These are phyloP conservation scores for Phaeotremella skinneri DNA, from an alignment of 768 basidiomycete species.

Conservation along the genomic window DNA sequence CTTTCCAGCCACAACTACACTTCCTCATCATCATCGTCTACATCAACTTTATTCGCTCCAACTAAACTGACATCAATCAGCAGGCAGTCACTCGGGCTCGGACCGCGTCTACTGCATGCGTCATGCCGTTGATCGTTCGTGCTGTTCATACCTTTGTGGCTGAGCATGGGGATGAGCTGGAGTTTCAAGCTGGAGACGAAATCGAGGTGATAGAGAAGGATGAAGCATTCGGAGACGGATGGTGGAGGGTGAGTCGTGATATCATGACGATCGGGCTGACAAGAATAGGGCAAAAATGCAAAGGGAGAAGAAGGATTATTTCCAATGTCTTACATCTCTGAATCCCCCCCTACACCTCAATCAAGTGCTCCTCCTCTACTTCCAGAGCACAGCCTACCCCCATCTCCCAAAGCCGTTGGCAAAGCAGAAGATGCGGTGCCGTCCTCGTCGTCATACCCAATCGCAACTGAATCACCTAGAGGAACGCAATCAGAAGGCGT, in stretches of 20 bases:
- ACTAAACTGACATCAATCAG: no score
- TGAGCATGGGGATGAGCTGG: slow-evolving; percentile 90
- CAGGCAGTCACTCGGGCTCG: no score
- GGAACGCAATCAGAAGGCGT: slow-evolving; percentile 7
- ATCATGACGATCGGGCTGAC: slow-evolving; percentile 1
- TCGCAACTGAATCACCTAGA: slow-evolving; percentile 19
- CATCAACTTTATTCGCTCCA: no score
- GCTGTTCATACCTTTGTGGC: slow-evolving; percentile 62
- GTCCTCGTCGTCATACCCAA: slow-evolving; percentile 4
- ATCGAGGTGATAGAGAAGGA: slow-evolving; percentile 92
- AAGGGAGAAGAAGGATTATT: slow-evolving; percentile 85
- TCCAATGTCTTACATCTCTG: slow-evolving; percentile 80
- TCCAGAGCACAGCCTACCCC: slow-evolving; percentile 5
- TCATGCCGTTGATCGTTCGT: slow-evolving; percentile 22
- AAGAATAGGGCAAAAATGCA: slow-evolving; percentile 72
- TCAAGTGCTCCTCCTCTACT: slow-evolving; percentile 8
- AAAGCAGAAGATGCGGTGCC: slow-evolving; percentile 11
- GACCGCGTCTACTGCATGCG: no score
- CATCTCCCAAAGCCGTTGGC: slow-evolving; percentile 18
- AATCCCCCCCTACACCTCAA: slow-evolving; percentile 56
- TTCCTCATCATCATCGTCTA: no score
- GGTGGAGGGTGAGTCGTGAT: slow-evolving; percentile 72
- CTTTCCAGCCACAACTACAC: no score
- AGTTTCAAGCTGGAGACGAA: slow-evolving; percentile 77
- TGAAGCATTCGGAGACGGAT: slow-evolving; percentile 88